Percentiles rank a stretch among this genome's conserved stretches.
These are phyloP conservation scores for Alternaria sp. DNA, from an alignment of 2,329 filamentous ascomycete genomes.

Conservation along the genomic window DNA sequence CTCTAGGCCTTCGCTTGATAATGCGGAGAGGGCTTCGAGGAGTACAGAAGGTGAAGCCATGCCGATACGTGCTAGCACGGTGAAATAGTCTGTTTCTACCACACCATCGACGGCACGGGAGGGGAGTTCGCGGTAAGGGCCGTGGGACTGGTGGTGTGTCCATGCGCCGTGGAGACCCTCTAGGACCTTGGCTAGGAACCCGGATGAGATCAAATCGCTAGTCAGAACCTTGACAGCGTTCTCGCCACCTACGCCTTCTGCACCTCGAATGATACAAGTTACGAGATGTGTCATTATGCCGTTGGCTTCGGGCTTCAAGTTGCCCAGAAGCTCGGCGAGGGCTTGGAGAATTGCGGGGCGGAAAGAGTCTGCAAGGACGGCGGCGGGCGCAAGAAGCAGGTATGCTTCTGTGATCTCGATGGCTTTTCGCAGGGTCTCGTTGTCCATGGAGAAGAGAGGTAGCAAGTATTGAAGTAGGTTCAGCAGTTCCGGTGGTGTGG, in stretches of 20 bases:
- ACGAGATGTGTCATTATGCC: slow-evolving; percentile 54
- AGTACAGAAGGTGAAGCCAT: slow-evolving; percentile 75
- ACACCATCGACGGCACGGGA: slow-evolving; percentile 73
- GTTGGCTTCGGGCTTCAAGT: slow-evolving; percentile 57
- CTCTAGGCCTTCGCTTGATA: slow-evolving; percentile 29
- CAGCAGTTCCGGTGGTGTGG: slow-evolving; percentile 52
- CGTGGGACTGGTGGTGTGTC: slow-evolving; percentile 75
- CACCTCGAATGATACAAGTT: slow-evolving; percentile 57
- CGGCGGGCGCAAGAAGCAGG: slow-evolving; percentile 54
- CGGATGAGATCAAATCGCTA: slow-evolving; percentile 64
- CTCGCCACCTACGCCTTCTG: slow-evolving; percentile 59
- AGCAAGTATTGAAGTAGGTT: slow-evolving; percentile 54
- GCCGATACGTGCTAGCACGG: slow-evolving; percentile 78
- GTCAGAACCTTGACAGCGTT: slow-evolving; percentile 56
- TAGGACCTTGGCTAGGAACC: slow-evolving; percentile 62
- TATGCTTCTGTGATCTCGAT: slow-evolving; percentile 59
- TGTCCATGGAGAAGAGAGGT: slow-evolving; percentile 56
- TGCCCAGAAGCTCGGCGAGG: slow-evolving; percentile 53
- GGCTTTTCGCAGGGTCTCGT: slow-evolving; percentile 55
- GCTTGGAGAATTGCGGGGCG: slow-evolving; percentile 48
- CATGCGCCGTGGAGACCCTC: slow-evolving; percentile 50
- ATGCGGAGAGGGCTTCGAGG: slow-evolving; percentile 58
- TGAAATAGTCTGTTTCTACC: slow-evolving; percentile 84
- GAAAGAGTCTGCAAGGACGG: slow-evolving; percentile 53
- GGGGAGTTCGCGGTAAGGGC: slow-evolving; percentile 70